A percentile compares a stretch with the other conserved stretches of the same genome.
Conservation (phyloP, 2,329 filamentous ascomycete genomes). For the Aureobasidium melanogenum region DNA sequence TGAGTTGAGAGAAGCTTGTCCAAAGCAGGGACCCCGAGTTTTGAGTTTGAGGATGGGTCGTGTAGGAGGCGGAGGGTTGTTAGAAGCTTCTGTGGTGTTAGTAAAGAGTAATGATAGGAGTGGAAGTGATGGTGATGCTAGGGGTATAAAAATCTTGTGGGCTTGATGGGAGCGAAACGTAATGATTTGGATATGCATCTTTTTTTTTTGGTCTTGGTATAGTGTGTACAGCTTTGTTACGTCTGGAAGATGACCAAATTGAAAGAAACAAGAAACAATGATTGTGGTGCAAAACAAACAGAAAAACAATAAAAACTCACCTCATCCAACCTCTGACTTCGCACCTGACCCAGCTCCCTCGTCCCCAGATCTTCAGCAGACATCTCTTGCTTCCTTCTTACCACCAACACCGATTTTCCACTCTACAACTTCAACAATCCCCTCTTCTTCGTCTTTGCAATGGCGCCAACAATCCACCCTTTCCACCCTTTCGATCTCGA, state of each 20-base stretch:
- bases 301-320: slow-evolving; percentile 27
- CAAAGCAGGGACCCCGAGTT: slow-evolving; percentile 38
- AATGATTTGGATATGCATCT: not conserved
- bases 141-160: not conserved
- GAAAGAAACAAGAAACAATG: not conserved
- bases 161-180: not conserved
- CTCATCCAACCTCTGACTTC: slow-evolving; percentile 42
- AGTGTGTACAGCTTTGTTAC: not conserved
- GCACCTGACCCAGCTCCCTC: slow-evolving; percentile 43
- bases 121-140: not conserved
- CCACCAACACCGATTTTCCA: too few species aligned
- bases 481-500: slow-evolving; percentile 46
- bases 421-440: too few species aligned
- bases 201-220: not conserved
- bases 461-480: slow-evolving; percentile 48
- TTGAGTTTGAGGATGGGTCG: slow-evolving; percentile 19
- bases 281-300: not conserved
- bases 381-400: slow-evolving; percentile 12
- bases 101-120: not conserved
- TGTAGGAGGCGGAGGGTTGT: not conserved
- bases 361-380: slow-evolving; percentile 40
- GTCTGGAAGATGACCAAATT: not conserved
- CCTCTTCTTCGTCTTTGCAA: slow-evolving; percentile 30
- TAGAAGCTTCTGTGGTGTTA: not conserved
- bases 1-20: slow-evolving; percentile 30